Percentiles rank a stretch among this genome's conserved stretches.
These are phyloP conservation scores for Pulveroboletus sp. DNA, from an alignment of 768 basidiomycete species.

Conservation along the genomic window DNA sequence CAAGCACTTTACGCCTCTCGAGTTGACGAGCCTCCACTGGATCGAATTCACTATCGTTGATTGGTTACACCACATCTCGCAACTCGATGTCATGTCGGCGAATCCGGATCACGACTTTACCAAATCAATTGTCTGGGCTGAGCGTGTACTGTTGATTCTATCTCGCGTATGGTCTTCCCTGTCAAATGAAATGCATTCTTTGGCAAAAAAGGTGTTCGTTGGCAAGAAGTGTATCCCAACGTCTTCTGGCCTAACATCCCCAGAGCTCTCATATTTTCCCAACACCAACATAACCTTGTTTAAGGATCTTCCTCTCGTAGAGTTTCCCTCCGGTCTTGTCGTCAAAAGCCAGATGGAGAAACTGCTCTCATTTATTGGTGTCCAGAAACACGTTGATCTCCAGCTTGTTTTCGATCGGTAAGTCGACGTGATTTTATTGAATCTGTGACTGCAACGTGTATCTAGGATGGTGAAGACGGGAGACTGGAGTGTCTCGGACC, in stretches of 20 bases:
- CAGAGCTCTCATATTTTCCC: constrained; percentile 75
- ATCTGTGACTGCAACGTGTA: background rate
- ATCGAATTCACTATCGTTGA: constrained; percentile 67
- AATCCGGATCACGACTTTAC: constrained; percentile 57
- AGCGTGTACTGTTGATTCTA: constrained; percentile 65
- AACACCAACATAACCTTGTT: constrained; percentile 74
- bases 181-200: constrained; percentile 39
- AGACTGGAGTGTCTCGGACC: constrained; percentile 81
- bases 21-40: constrained; percentile 69
- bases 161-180: constrained; percentile 70
- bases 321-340: constrained; percentile 54
- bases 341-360: constrained; percentile 74
- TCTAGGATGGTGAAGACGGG: constrained; percentile 83
- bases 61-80: constrained; percentile 69
- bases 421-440: constrained; percentile 10
- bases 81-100: constrained; percentile 37
- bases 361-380: constrained; percentile 67
- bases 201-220: constrained; percentile 39
- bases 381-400: constrained; percentile 87
- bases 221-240: constrained; percentile 48
- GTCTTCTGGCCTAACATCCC: constrained; percentile 58
- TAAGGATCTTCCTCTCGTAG: constrained; percentile 79
- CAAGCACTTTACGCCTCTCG: constrained; percentile 48
- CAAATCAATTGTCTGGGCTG: constrained; percentile 68
- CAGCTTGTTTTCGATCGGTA: constrained; percentile 90